A percentile compares a stretch with the other conserved stretches of the same genome.
phyloP scores from a whole-genome alignment of 441 rosid species.

The Rhodomyrtus psidioides region DNA sequence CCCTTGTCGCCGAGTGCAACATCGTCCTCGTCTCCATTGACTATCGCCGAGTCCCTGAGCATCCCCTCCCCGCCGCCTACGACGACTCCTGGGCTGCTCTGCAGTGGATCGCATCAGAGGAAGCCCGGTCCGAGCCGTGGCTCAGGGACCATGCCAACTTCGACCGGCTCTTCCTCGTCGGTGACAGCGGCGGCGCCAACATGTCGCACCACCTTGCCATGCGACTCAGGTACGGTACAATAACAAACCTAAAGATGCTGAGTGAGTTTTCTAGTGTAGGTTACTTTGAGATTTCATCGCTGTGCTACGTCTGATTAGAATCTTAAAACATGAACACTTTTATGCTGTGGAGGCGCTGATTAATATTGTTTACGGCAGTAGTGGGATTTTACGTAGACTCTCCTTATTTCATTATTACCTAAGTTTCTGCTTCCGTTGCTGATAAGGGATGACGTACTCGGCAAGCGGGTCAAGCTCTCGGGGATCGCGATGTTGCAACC shows the following conservation, averaged over 20 bases:
- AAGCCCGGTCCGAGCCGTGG: constrained; percentile 35
- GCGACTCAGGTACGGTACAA: constrained; percentile 7
- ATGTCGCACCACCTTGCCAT: constrained; percentile 60
- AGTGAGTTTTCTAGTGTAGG: neutral
- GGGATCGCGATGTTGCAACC: constrained; percentile 71
- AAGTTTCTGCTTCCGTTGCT: neutral
- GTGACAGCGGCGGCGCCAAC: constrained; percentile 70
- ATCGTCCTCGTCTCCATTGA: constrained; percentile 47
- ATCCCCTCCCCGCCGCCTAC: constrained; percentile 59
- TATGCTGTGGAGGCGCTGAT: neutral
- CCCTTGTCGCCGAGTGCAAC: constrained; percentile 41
- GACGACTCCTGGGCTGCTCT: constrained; percentile 66
- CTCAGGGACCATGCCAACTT: constrained; percentile 35
- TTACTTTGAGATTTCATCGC: neutral
- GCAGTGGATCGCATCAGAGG: constrained; percentile 24
- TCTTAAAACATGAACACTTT: neutral
- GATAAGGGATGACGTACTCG: constrained; percentile 8
- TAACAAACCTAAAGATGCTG: neutral
- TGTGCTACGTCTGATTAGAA: neutral
- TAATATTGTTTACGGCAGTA: neutral
- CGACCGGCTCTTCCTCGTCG: constrained; percentile 33
- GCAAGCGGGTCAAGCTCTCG: constrained; percentile 19
- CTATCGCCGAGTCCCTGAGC: constrained; percentile 65
- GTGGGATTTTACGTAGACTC: neutral
- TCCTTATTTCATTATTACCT: neutral